Evolutionary conservation across 768 basidiomycete species (phyloP), one percentile per base, ranked within the genome.

Genomic region (Calocybe indica): DNA sequence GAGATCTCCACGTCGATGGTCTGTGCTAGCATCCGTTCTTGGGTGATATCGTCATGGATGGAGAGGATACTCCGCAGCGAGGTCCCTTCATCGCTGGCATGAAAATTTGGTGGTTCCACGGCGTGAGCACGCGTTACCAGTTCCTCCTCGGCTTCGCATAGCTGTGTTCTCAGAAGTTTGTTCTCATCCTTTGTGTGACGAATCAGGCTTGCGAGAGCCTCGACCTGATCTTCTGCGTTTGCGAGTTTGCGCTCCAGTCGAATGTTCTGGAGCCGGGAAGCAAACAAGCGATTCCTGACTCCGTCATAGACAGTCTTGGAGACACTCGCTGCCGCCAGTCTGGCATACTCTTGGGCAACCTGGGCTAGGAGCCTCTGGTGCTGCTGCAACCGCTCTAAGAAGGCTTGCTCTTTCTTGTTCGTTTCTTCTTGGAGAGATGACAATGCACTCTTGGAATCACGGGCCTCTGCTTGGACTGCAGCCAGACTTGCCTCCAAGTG

Each of bases 161-260:
- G 57, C 31, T 63, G 57, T n/a, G 56, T 48, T 6, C 52, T 40
- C 14, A 87, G 66, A 6, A 77, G 55, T 8, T 51, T 50, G 52
- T 76, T 85, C 43, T 79, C 71, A 10, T 82, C 78, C 40, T 74
- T 74, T 28, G 68, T 63, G 28, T 79, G 75, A 22, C 83, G 80
- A 54, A 85, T 69, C 37, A 88, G 73, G 50, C 77, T 66, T 1
- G 79, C 79, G 6, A 89, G 65, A 51, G 87, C 85, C 9, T 68
- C 61, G 14, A 85, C 82, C 58, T 88, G 85, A 12, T 65, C 79
- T 47, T 87, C 81, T 5, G 83, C 70, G 55, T 83, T 85, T 36
- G 77, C 78, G 10, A 87, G 67, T 60, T 83, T 86, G 50, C 86
- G 79, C 54, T 85, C 79, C 9, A 87, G 64, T 29, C 84, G 79